These are phyloP conservation scores for Apocynum venetum DNA, from an alignment of 257 asterid species.

Conservation along the genomic window DNA sequence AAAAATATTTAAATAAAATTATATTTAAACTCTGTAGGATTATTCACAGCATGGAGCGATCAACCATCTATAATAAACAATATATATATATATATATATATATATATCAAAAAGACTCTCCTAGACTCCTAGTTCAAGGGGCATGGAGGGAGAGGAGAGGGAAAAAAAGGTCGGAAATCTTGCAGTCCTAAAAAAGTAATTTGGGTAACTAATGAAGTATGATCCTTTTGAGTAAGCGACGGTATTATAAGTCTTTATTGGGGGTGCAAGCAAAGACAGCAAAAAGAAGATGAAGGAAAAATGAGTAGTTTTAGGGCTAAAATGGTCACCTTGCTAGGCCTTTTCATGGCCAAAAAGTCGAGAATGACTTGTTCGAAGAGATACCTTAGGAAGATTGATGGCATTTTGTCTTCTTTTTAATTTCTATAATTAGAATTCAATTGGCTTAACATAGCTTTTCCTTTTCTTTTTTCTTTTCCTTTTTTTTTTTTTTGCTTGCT, in stretches of 20 bases:
- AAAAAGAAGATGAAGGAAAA: not conserved
- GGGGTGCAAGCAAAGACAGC: not conserved
- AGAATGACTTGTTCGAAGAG: constrained; percentile 20
- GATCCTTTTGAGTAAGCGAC: not conserved
- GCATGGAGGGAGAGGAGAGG: not conserved
- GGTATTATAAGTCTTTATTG: not conserved
- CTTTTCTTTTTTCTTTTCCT: too few species aligned
- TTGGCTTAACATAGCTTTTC: not conserved
- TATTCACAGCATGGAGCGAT: too few species aligned
- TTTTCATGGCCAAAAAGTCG: constrained; percentile 19
- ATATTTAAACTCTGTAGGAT: too few species aligned
- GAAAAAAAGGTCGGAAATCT: not conserved
- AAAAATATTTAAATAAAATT: not conserved
- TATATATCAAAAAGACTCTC: too few species aligned
- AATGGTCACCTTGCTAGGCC: constrained; percentile 18
- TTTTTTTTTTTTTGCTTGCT: not conserved
- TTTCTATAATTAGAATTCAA: not conserved
- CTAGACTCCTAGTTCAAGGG: too few species aligned
- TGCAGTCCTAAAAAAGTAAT: not conserved
- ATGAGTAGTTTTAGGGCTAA: constrained; percentile 1
- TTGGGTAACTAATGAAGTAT: not conserved
- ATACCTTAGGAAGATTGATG: constrained; percentile 18
- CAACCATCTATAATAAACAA: too few species aligned
- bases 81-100: too few species aligned
- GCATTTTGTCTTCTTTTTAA: constrained; percentile 10